A percentile compares a stretch with the other conserved stretches of the same genome.
Evolutionary conservation across 495 filamentous ascomycete genomes (phyloP).

Genomic region (Annulohypoxylon nitens): DNA sequence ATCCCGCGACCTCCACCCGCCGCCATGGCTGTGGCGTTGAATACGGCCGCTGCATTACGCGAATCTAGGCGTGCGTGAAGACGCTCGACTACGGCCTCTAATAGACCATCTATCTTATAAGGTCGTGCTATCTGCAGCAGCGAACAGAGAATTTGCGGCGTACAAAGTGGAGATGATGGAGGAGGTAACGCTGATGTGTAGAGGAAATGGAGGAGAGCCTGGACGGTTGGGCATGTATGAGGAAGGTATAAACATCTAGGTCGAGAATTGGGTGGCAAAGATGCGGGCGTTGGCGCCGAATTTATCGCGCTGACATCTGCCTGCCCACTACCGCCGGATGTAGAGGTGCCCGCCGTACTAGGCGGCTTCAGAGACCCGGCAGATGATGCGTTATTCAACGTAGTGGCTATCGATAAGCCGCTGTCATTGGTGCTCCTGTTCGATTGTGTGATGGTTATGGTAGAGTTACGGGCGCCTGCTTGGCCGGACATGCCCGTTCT

Average conservation of each 20-base stretch:
- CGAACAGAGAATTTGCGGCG: slow-evolving; percentile 94
- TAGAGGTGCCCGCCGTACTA: slow-evolving; percentile 53
- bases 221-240: slow-evolving; percentile 88
- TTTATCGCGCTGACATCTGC: slow-evolving; percentile 59
- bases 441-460: slow-evolving; percentile 84
- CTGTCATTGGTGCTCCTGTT: slow-evolving; percentile 67
- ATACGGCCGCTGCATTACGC: slow-evolving; percentile 94
- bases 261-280: slow-evolving; percentile 75
- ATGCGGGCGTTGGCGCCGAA: slow-evolving; percentile 62
- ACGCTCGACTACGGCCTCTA: slow-evolving; percentile 91
- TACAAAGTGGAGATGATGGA: slow-evolving; percentile 81
- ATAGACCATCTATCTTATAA: slow-evolving; percentile 89
- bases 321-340: slow-evolving; percentile 51
- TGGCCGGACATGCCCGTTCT: slow-evolving; percentile 59
- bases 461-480: slow-evolving; percentile 74
- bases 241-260: slow-evolving; percentile 92
- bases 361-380: slow-evolving; percentile 58
- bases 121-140: slow-evolving; percentile 93
- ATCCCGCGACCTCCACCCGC: slow-evolving; percentile 89
- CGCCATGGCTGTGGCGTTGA: slow-evolving; percentile 98
- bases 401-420: slow-evolving; percentile 70
- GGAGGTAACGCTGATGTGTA: slow-evolving; percentile 91
- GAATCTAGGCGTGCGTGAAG: slow-evolving; percentile 92
- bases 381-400: slow-evolving; percentile 63
- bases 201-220: slow-evolving; percentile 89